These are phyloP conservation scores for Mucor racemosus DNA, from an alignment of 371 early-diverging fungal genomes.

Conservation along the genomic window DNA sequence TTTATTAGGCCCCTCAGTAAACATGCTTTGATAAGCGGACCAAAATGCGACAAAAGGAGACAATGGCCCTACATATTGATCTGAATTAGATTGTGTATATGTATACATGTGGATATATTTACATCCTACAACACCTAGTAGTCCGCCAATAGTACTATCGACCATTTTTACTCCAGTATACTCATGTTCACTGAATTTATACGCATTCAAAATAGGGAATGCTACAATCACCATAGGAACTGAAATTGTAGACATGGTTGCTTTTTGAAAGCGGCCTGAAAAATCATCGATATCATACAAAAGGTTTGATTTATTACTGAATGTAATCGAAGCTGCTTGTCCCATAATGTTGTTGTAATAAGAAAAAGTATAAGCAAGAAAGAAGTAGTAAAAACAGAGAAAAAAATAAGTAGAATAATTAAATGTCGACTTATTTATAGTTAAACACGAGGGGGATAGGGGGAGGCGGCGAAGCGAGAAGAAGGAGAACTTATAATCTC, in stretches of 20 bases:
- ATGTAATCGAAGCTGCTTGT: conserved; percentile 37
- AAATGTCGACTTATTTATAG: not conserved
- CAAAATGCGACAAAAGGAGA: conserved; percentile 55
- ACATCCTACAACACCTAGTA: conserved; percentile 55
- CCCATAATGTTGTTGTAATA: conserved; percentile 17
- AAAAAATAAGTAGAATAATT: not conserved
- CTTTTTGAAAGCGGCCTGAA: conserved; percentile 39
- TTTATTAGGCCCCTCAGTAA: conserved; percentile 40
- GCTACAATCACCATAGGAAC: conserved; percentile 56
- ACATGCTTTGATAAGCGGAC: conserved; percentile 42
- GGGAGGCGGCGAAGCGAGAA: not conserved
- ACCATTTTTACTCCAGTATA: conserved; percentile 49
- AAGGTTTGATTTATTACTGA: conserved; percentile 28
- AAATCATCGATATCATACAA: conserved; percentile 34
- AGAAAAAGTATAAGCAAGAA: not conserved
- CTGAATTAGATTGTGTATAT: not conserved
- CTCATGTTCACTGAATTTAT: conserved; percentile 45
- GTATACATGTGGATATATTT: conserved; percentile 1
- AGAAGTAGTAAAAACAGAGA: conserved; percentile 2
- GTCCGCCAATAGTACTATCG: conserved; percentile 50
- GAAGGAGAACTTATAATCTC: not conserved
- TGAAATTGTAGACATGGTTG: conserved; percentile 44
- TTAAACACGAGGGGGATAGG: not conserved
- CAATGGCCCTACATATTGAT: conserved; percentile 38
- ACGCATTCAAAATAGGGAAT: conserved; percentile 53